Conservation (phyloP, 306 rosid species). For the Abrus pulchellus region DNA sequence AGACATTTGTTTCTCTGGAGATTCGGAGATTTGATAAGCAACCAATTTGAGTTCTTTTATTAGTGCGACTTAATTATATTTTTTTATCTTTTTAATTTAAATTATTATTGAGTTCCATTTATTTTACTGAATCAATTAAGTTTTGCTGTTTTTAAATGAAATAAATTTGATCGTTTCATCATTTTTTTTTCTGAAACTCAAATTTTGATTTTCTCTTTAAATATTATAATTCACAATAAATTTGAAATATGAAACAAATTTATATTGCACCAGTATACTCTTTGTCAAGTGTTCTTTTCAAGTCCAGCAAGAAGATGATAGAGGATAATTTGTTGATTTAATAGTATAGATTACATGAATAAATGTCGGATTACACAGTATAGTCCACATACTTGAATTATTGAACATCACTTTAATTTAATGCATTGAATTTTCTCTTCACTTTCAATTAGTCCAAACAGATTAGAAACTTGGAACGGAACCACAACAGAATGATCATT, state of each 20-base stretch:
- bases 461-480: neutral
- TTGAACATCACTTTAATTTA: slow-evolving; percentile 6
- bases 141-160: no score
- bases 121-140: no score
- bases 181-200: no score
- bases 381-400: slow-evolving; percentile 37
- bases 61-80: no score
- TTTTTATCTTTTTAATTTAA: no score
- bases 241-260: no score
- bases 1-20: neutral
- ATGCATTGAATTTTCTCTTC: slow-evolving; percentile 22
- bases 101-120: no score
- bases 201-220: no score
- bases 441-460: slow-evolving; percentile 13
- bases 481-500: slow-evolving; percentile 27
- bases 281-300: neutral
- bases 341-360: neutral
- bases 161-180: no score
- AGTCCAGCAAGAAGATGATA: neutral
- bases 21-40: neutral
- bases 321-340: slow-evolving; percentile 4
- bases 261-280: no score
- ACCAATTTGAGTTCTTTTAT: neutral
- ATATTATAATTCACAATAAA: no score
- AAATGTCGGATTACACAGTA: slow-evolving; percentile 2